These are phyloP conservation scores for Oryza rufipogon DNA, from an alignment of 176 grass and related monocot species.

Conservation along the genomic window DNA sequence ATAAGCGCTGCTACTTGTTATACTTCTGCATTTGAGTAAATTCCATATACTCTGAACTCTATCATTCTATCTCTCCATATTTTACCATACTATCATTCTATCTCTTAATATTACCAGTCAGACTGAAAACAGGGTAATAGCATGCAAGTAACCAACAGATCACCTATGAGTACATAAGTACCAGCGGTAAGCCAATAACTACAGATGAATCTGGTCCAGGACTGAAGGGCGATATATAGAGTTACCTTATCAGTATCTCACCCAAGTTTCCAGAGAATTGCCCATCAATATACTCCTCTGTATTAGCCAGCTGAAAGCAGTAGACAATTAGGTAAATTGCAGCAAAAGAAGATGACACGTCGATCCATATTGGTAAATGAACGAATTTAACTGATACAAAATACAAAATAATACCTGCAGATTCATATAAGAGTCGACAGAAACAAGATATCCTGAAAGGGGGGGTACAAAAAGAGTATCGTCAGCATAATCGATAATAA, in stretches of 20 bases:
- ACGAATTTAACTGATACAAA: neutral
- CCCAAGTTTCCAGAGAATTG: constrained; percentile 85
- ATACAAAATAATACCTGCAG: constrained; percentile 62
- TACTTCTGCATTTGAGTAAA: too few relatives aligned
- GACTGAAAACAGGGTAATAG: neutral
- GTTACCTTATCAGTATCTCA: constrained; percentile 86
- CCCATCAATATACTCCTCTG: constrained; percentile 87
- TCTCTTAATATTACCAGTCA: neutral
- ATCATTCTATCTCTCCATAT: too few relatives aligned
- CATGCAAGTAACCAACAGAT: neutral
- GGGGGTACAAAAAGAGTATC: neutral
- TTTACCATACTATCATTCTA: neutral
- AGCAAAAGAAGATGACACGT: neutral
- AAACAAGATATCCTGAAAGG: constrained; percentile 81
- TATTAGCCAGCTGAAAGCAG: constrained; percentile 71
- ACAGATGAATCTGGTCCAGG: neutral
- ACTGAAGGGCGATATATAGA: neutral
- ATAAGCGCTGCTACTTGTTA: neutral
- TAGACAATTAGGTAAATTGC: neutral
- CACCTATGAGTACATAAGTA: neutral
- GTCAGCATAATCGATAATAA: neutral
- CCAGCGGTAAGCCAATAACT: neutral
- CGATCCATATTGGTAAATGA: neutral
- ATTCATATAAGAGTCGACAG: constrained; percentile 95
- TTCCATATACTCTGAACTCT: too few relatives aligned